Conservation (phyloP, 2,329 filamentous ascomycete genomes). For the Hypoxylon sp. region DNA sequence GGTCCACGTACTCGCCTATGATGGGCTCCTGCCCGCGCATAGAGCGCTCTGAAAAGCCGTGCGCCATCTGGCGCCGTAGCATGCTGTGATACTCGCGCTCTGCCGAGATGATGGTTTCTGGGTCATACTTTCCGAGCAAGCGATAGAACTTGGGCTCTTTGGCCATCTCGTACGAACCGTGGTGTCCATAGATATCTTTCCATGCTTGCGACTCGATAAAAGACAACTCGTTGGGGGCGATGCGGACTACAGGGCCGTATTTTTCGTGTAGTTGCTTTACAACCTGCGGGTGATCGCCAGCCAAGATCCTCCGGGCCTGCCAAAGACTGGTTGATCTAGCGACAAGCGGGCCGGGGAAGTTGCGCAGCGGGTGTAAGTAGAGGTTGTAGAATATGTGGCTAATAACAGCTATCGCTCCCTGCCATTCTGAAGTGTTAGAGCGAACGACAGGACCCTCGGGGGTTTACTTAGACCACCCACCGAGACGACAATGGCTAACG, state of each 20-base stretch:
- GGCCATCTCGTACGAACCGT: constrained; percentile 46
- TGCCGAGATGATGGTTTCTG: constrained; percentile 2
- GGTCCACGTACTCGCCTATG: constrained; percentile 43
- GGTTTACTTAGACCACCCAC: background rate
- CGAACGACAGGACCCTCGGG: background rate
- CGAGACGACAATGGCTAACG: background rate
- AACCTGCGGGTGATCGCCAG: background rate
- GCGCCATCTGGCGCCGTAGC: constrained; percentile 9
- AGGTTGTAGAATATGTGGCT: constrained; percentile 23
- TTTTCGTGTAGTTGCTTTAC: constrained; percentile 20
- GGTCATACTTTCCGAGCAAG: background rate
- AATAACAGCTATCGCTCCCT: constrained; percentile 4
- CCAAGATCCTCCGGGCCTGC: background rate
- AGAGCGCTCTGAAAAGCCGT: constrained; percentile 26
- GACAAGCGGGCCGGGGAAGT: constrained; percentile 29
- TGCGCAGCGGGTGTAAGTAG: constrained; percentile 30
- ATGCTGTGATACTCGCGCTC: constrained; percentile 4
- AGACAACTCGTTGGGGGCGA: constrained; percentile 58
- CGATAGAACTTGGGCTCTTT: constrained; percentile 20
- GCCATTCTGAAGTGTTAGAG: constrained; percentile 5
- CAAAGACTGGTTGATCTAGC: constrained; percentile 9
- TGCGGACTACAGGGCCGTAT: constrained; percentile 55
- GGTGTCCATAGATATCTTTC: constrained; percentile 55
- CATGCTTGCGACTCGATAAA: constrained; percentile 55
- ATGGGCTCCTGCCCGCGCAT: constrained; percentile 46